phyloP scores from a whole-genome alignment of 179 eudicot genomes.

The Actinidia arguta region DNA sequence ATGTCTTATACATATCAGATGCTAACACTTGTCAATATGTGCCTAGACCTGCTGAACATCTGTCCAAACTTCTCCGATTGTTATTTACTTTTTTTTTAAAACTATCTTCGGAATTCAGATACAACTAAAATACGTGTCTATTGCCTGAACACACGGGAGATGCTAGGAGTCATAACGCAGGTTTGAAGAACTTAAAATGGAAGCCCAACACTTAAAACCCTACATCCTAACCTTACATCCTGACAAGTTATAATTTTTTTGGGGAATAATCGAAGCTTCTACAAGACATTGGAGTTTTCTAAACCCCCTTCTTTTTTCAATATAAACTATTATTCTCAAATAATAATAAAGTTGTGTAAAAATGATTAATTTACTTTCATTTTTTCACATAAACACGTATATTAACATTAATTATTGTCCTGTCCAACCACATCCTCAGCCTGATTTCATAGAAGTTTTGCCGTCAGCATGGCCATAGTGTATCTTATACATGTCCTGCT shows the following conservation, averaged over 20 bases:
- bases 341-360: background rate
- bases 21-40: background rate
- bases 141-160: background rate
- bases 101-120: background rate
- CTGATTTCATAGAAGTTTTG: background rate
- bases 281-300: conserved; percentile 7
- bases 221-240: too few species aligned
- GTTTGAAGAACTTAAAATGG: background rate
- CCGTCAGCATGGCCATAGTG: background rate
- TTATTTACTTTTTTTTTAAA: background rate
- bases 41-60: background rate
- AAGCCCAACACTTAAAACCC: background rate
- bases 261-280: background rate
- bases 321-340: background rate
- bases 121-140: background rate
- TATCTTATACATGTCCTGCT: too few species aligned
- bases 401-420: background rate
- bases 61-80: too few species aligned
- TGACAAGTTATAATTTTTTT: too few species aligned
- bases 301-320: background rate
- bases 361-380: background rate
- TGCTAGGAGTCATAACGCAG: background rate
- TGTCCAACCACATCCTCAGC: background rate
- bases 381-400: background rate
- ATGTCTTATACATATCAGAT: background rate